These are phyloP conservation scores for Nyssa sinensis DNA, from an alignment of 148 eudicot genomes.

Conservation along the genomic window DNA sequence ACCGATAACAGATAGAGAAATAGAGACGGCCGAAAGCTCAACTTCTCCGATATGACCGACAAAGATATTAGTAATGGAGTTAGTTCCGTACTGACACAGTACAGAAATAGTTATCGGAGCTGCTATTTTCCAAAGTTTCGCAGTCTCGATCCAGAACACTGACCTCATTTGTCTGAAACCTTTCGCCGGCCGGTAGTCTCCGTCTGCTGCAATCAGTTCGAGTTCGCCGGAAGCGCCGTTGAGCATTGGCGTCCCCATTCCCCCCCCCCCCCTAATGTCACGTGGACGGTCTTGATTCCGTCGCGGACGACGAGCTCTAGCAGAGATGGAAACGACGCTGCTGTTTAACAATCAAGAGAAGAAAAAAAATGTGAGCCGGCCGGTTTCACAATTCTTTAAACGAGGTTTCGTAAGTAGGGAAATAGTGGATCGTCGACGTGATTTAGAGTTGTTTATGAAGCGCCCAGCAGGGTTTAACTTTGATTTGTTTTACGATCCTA, in stretches of 20 bases:
- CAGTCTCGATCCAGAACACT: conserved; percentile 48
- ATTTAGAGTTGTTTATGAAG: too few relatives aligned
- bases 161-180: conserved; percentile 24
- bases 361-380: too few relatives aligned
- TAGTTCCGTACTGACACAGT: conserved; percentile 42
- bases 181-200: conserved; percentile 44
- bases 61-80: conserved; percentile 50
- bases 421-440: too few relatives aligned
- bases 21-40: conserved; percentile 58
- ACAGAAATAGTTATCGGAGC: conserved; percentile 49
- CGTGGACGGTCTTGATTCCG: neutral
- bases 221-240: conserved; percentile 5
- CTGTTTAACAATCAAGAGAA: neutral
- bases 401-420: too few relatives aligned
- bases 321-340: neutral
- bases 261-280: neutral
- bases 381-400: too few relatives aligned
- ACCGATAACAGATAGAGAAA: conserved; percentile 48
- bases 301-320: neutral
- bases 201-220: conserved; percentile 24
- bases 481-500: too few relatives aligned
- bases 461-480: too few relatives aligned
- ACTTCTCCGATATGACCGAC: conserved; percentile 67
- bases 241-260: conserved; percentile 38
- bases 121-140: conserved; percentile 53